These are phyloP conservation scores for Agrostemma githago DNA, from an alignment of 148 eudicot species.

Conservation along the genomic window DNA sequence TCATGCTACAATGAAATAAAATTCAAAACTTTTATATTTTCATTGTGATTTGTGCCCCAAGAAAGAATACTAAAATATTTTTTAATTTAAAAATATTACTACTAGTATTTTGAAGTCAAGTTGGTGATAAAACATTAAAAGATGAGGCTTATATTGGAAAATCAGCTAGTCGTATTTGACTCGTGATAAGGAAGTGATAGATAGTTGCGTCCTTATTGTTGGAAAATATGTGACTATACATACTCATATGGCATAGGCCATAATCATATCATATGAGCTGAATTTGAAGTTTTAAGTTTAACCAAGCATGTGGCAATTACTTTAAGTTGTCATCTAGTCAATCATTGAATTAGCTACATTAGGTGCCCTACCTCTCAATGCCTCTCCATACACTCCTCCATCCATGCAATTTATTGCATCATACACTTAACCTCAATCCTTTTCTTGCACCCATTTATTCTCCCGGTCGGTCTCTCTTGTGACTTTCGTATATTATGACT, in stretches of 20 bases:
- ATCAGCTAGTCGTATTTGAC: too few relatives aligned
- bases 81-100: too few relatives aligned
- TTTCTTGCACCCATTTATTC: background rate
- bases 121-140: background rate
- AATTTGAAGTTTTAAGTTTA: constrained; percentile 7
- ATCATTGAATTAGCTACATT: constrained; percentile 23
- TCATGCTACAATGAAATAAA: too few relatives aligned
- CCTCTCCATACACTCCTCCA: constrained; percentile 21
- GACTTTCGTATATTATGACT: too few relatives aligned
- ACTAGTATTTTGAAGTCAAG: constrained; percentile 10
- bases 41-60: too few relatives aligned
- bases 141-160: constrained; percentile 1
- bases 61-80: too few relatives aligned
- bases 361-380: constrained; percentile 19
- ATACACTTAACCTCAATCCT: constrained; percentile 1
- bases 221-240: constrained; percentile 15
- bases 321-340: constrained; percentile 20
- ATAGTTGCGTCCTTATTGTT: background rate
- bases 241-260: background rate
- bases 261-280: background rate
- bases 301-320: constrained; percentile 19
- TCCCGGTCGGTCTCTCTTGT: background rate
- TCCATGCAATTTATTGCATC: constrained; percentile 17
- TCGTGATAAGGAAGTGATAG: too few relatives aligned
- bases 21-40: too few relatives aligned